Conservation (phyloP, 2,329 filamentous ascomycete species). For the Colletotrichum liriopes region DNA sequence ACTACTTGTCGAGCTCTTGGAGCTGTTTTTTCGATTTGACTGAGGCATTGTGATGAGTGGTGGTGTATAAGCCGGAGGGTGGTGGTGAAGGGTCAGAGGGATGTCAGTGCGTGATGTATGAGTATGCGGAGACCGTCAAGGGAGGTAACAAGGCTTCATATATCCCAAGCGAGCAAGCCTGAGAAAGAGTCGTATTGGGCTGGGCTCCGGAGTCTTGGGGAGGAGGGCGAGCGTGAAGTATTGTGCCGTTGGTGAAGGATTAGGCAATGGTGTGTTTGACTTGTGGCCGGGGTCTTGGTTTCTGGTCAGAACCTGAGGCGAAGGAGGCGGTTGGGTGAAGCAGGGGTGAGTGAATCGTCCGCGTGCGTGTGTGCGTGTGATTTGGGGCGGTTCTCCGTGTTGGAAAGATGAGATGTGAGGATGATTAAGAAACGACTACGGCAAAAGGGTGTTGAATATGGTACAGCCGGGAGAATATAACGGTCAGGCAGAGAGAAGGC, state of each 20-base stretch:
- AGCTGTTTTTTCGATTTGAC: constrained; percentile 55
- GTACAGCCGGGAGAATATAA: constrained; percentile 14
- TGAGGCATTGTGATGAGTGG: constrained; percentile 49
- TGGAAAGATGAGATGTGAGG: constrained; percentile 22
- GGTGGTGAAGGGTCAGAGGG: constrained; percentile 14
- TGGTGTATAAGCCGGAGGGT: constrained; percentile 5
- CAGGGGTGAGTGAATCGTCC: constrained; percentile 29
- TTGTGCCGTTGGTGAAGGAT: constrained; percentile 33
- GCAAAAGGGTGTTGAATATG: constrained; percentile 7
- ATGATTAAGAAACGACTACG: constrained; percentile 26
- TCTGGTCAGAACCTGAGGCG: constrained; percentile 31
- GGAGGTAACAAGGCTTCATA: constrained; percentile 38
- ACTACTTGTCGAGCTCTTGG: constrained; percentile 56
- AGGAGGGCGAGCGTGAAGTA: constrained; percentile 23
- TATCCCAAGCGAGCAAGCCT: constrained; percentile 19
- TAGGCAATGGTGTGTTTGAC: constrained; percentile 39
- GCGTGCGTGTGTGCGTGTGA: constrained; percentile 4
- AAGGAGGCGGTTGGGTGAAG: constrained; percentile 33
- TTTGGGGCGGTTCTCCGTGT: constrained; percentile 22
- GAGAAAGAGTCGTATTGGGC: neutral
- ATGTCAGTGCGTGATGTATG: constrained; percentile 13
- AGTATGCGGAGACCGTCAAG: constrained; percentile 11
- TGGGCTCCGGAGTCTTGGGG: constrained; percentile 19
- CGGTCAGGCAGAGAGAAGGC: constrained; percentile 27
- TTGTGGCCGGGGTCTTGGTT: constrained; percentile 26